Evolutionary conservation across 2,329 filamentous ascomycete species (phyloP).

Genomic region (Ophiosphaerella korrae): DNA sequence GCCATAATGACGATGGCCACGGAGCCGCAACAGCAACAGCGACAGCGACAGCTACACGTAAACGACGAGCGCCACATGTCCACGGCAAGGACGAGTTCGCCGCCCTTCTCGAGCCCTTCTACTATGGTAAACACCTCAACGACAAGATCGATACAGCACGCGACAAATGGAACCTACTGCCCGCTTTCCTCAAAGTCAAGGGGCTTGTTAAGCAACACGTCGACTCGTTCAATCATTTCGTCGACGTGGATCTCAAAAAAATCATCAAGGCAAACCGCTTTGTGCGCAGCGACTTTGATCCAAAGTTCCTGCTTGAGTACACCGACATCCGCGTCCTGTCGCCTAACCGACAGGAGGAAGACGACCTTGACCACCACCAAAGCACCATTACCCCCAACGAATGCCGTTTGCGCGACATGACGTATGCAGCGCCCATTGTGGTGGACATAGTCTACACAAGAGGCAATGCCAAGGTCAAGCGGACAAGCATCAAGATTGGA

Average conservation of each 20-base stretch:
- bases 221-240: slow-evolving; percentile 98
- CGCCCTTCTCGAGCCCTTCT: slow-evolving; percentile 70
- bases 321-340: slow-evolving; percentile 86
- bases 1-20: background rate
- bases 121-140: slow-evolving; percentile 69
- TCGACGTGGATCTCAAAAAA: slow-evolving; percentile 94
- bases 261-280: slow-evolving; percentile 90
- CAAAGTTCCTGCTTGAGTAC: slow-evolving; percentile 88
- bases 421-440: slow-evolving; percentile 93
- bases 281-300: slow-evolving; percentile 90
- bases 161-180: slow-evolving; percentile 96
- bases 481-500: slow-evolving; percentile 77
- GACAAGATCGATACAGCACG: slow-evolving; percentile 73
- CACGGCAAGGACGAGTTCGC: slow-evolving; percentile 60
- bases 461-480: slow-evolving; percentile 75
- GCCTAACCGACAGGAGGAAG: slow-evolving; percentile 79
- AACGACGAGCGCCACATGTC: slow-evolving; percentile 33
- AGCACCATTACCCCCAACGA: slow-evolving; percentile 85
- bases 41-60: slow-evolving; percentile 14
- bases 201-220: slow-evolving; percentile 96
- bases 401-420: slow-evolving; percentile 93
- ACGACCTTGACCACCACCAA: slow-evolving; percentile 59
- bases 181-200: slow-evolving; percentile 98
- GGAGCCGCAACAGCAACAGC: slow-evolving; percentile 27
- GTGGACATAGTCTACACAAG: slow-evolving; percentile 91